Base-by-base conservation (phyloP, 768 basidiomycete genomes). In the Lactarius quietus region DNA sequence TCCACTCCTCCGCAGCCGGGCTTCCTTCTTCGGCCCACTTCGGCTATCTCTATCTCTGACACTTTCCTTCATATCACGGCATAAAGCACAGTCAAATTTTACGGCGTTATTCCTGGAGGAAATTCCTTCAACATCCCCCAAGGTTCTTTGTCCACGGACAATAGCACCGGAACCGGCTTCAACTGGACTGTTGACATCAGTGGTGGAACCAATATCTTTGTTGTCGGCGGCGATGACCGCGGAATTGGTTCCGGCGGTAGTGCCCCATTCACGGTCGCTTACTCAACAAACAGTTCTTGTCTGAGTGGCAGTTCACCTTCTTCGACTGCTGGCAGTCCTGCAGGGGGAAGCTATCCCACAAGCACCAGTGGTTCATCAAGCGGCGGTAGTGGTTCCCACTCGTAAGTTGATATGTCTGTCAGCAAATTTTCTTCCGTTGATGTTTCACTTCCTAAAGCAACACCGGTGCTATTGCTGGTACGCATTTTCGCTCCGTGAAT, bases 31-130 rank as follows among this genome's bases (percentile, higher is more conserved):
- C 8, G 56, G 63, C 18, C 64, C 14, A 39, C 12, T 38, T 53
- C 8, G 56, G 63, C 28, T 20, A n/a, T 53, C 20, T 54, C n/a
- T 9, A 28, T 53, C 20, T 56, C 41, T 59, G 51, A n/a, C 36
- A 38, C 18, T 35, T 65, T 67, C 54, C 31, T 33, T 15, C 39
- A 52, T 28, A 48, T 51, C 28, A 52, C 0, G 55, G 8, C 45
- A 36, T 59, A 35, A 65, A 89, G 89, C 18, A 83, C 72, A 1
- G 81, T 85, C n/a, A 80, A 73, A 38, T 89, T 90, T 73, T 78
- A 84, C 29, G 89, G 89, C 3, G 79, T 91, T 51, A 92, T 93
- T 36, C 92, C 92, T 1, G 92, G 91, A 1, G 91, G 91, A 15
- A 78, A 89, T 59, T 90, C 90, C 0, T 90, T 92, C 72, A 70